Conservation (phyloP, 441 rosid species). For the Croton laevigatus region DNA sequence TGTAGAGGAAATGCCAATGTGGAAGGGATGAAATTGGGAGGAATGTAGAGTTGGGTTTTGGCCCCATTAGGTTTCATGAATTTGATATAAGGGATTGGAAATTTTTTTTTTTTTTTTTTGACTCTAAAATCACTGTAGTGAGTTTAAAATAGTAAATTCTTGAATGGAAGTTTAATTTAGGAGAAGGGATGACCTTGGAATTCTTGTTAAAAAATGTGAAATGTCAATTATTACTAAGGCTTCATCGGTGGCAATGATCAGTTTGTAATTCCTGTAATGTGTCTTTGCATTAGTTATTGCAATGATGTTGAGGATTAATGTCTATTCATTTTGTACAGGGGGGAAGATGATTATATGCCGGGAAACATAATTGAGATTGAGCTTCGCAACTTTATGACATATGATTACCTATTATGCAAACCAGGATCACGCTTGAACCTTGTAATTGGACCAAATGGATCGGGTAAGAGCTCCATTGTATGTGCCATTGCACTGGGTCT, state of each 20-base stretch:
- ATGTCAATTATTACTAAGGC: neutral
- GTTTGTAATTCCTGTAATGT: neutral
- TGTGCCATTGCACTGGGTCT: conserved; percentile 97
- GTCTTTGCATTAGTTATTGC: neutral
- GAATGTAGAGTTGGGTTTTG: neutral
- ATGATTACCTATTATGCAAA: conserved; percentile 67
- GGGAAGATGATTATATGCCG: conserved; percentile 83
- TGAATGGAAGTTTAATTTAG: neutral
- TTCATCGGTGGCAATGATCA: neutral
- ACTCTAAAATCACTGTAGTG: neutral
- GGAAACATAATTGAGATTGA: conserved; percentile 87
- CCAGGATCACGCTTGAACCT: conserved; percentile 90
- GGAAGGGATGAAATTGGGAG: neutral
- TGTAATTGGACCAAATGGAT: conserved; percentile 95
- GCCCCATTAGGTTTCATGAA: neutral
- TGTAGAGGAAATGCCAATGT: neutral
- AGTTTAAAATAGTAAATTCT: neutral
- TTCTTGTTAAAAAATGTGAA: neutral
- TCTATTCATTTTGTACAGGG: conserved; percentile 40
- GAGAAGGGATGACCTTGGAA: neutral
- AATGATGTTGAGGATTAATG: neutral
- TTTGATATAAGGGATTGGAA: neutral
- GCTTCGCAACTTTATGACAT: conserved; percentile 91
- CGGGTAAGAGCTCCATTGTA: conserved; percentile 95
- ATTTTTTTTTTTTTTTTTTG: neutral